phyloP scores from a whole-genome alignment of 2,329 filamentous ascomycete species.

The Lomentospora prolificans region DNA sequence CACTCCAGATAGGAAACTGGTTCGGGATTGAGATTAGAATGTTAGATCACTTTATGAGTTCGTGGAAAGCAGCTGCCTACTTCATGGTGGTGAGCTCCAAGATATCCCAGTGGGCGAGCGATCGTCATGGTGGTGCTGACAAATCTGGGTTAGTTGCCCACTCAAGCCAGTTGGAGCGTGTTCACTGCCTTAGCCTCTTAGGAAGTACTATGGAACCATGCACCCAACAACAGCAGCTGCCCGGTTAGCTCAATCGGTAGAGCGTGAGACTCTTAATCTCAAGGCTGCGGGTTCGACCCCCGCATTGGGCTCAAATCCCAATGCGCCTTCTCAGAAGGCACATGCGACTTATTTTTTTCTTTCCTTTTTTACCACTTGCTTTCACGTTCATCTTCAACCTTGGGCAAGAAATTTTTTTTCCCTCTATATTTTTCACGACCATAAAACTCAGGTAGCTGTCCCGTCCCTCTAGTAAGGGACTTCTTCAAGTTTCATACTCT shows the following conservation, averaged over 20 bases:
- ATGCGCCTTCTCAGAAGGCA: conserved; percentile 1
- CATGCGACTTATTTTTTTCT: background rate
- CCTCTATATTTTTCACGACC: background rate
- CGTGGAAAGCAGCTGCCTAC: too few species aligned
- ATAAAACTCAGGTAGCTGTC: too few species aligned
- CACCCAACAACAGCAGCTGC: conserved; percentile 16
- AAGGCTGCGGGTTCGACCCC: conserved; percentile 32
- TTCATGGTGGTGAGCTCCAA: too few species aligned
- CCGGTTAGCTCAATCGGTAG: conserved; percentile 61
- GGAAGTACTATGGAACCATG: background rate
- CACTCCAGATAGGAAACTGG: background rate
- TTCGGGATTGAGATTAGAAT: too few species aligned
- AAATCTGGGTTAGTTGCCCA: too few species aligned
- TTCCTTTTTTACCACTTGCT: background rate
- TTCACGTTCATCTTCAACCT: background rate
- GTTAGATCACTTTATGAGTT: too few species aligned
- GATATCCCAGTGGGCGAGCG: too few species aligned
- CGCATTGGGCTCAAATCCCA: conserved; percentile 17
- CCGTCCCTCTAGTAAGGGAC: too few species aligned
- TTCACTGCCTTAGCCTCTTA: too few species aligned
- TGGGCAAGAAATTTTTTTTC: background rate
- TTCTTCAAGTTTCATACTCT: too few species aligned
- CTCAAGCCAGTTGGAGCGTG: too few species aligned
- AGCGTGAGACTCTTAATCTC: conserved; percentile 60
- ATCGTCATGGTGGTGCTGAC: too few species aligned